These are phyloP conservation scores for Colletotrichum cordylinicola DNA, from an alignment of 2,329 filamentous ascomycete species.

Conservation along the genomic window DNA sequence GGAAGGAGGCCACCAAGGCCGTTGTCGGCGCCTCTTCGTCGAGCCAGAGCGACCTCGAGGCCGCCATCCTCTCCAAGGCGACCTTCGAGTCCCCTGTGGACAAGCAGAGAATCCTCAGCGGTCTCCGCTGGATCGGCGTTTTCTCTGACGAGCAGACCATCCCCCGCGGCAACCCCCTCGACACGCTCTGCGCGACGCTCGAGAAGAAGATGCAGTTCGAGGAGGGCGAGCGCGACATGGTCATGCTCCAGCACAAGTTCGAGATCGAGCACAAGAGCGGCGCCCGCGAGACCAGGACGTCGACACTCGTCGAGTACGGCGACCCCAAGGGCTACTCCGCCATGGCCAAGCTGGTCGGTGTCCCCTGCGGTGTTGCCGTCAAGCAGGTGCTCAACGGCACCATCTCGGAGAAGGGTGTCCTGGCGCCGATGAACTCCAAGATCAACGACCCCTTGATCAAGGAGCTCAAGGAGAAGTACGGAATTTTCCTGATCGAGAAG, in stretches of 20 bases:
- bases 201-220: slow-evolving; percentile 93
- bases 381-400: slow-evolving; percentile 80
- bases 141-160: slow-evolving; percentile 74
- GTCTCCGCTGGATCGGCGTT: slow-evolving; percentile 74
- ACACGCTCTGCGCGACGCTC: slow-evolving; percentile 88
- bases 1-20: slow-evolving; percentile 85
- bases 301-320: slow-evolving; percentile 84
- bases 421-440: slow-evolving; percentile 77
- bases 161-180: slow-evolving; percentile 80
- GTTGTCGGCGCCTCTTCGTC: slow-evolving; percentile 74
- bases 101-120: slow-evolving; percentile 71
- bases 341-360: slow-evolving; percentile 84
- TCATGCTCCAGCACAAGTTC: slow-evolving; percentile 83
- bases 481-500: slow-evolving; percentile 77
- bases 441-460: slow-evolving; percentile 77
- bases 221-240: slow-evolving; percentile 82
- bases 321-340: slow-evolving; percentile 78
- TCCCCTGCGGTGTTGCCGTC: slow-evolving; percentile 67
- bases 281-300: slow-evolving; percentile 76
- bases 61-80: slow-evolving; percentile 77
- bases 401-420: slow-evolving; percentile 73
- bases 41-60: slow-evolving; percentile 72
- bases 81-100: slow-evolving; percentile 73
- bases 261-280: slow-evolving; percentile 85
- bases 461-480: slow-evolving; percentile 79